Evolutionary conservation across 805 yeast species (phyloP).

Genomic region (Saturnispora sekii): DNA sequence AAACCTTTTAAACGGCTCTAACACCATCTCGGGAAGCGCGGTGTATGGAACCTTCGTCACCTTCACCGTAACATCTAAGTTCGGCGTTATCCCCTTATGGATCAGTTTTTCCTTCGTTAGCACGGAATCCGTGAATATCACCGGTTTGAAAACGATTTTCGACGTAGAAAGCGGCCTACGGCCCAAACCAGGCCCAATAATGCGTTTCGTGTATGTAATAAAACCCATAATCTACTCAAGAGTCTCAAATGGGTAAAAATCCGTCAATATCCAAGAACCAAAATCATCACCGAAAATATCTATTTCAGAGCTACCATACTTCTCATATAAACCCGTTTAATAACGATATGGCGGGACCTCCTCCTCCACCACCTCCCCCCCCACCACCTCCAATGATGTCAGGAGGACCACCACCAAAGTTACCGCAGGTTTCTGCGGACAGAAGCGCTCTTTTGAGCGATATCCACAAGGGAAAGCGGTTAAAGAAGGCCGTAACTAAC

Average conservation of each 20-base stretch:
- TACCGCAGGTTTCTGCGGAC: constrained; percentile 25
- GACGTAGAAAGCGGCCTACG: not conserved
- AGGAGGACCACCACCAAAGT: constrained; percentile 23
- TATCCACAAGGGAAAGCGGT: constrained; percentile 58
- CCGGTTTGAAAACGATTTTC: not conserved
- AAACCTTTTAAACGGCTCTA: constrained; percentile 19
- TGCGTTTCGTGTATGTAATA: no score
- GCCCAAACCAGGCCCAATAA: not conserved
- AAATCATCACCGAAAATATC: no score
- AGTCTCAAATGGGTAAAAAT: no score
- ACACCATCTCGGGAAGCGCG: constrained; percentile 17
- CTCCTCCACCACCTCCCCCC: constrained; percentile 52
- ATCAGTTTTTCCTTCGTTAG: not conserved
- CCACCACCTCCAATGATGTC: constrained; percentile 39
- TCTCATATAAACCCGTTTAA: not conserved
- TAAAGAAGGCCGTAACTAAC: constrained; percentile 56
- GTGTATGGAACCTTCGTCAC: constrained; percentile 15
- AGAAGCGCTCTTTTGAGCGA: constrained; percentile 64
- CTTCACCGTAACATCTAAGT: constrained; percentile 6
- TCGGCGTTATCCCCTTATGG: constrained; percentile 1
- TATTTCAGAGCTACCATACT: not conserved
- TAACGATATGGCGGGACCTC: constrained; percentile 30
- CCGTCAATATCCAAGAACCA: no score
- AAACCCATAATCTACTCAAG: no score
- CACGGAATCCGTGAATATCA: constrained; percentile 4